Evolutionary conservation across 371 early-diverging fungal genomes (phyloP), one percentile per base, ranked within the genome.

Genomic region (Syncephalastrum sp.): DNA sequence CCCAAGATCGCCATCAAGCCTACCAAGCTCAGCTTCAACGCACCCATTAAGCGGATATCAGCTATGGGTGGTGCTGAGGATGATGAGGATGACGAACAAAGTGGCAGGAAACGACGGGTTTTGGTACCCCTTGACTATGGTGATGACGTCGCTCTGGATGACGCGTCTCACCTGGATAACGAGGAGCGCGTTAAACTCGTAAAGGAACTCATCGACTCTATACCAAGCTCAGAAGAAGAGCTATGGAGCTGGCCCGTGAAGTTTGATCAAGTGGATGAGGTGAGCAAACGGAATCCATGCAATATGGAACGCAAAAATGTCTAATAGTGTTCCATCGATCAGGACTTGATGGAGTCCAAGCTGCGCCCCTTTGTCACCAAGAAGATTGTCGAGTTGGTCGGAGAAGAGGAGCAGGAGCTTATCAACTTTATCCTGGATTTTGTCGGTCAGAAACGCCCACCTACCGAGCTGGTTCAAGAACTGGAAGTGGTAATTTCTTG

Each of bases 201-300:
- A 17, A 85, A 87, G 62, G 83, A 81, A 2, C 65, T 92, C 24
- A 84, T 91, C 48, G 81, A 78, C 42, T 71, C 76, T 29, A 88
- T 94, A 64, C 93, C 93, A n/a, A 82, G 90, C 3, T 91, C 87
- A n/a, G 75, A 84, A 48, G 80, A 86, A 17, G 88, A 83, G 2
- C 60, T 94, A 48, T 91, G 86, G 83, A 78, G 59, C 1, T 94
- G 90, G 86, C 57, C 71, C 16, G 81, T 94, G 13, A 83, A 86
- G 55, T 94, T 92, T 93, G 82, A 90, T 45, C 82, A 80, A 59
- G 53, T 92, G 52, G 82, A 86, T 50, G 86, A 88, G 54, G 91
- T 89, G 67, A 33, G 12, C 38, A 8, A 33, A 10, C 7, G 72
- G 45, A 19, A 42, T 4, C 12, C 21, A 45, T 50, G 12, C 15